These are phyloP conservation scores for Leishmania tarentolae DNA, from an alignment of 208 protist species.

Conservation along the genomic window DNA sequence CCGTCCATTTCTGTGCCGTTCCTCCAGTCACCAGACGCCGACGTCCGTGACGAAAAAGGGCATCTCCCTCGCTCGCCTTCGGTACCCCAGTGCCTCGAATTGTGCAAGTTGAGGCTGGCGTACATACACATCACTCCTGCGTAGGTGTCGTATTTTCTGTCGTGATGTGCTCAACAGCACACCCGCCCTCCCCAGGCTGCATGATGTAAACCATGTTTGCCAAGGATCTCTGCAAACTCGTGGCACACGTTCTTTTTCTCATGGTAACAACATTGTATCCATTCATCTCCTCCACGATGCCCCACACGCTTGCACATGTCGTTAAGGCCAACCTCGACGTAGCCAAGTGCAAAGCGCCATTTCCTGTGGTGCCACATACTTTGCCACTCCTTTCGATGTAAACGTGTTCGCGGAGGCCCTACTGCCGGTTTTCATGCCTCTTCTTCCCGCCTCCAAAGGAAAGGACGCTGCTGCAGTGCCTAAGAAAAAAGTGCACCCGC, in stretches of 20 bases:
- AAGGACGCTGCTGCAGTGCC: constrained; percentile 46
- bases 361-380: background rate
- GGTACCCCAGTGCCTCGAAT: background rate
- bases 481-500: constrained; percentile 72
- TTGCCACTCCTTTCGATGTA: background rate
- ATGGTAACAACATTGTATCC: background rate
- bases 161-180: background rate
- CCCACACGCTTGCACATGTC: background rate
- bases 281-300: background rate
- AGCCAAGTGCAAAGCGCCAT: background rate
- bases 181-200: background rate
- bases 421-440: constrained; percentile 13
- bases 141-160: background rate
- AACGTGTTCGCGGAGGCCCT: background rate
- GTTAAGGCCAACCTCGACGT: background rate
- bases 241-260: background rate
- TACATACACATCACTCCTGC: background rate
- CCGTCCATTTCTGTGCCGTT: background rate
- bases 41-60: background rate
- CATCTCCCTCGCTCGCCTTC: background rate
- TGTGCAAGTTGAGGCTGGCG: background rate
- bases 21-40: background rate
- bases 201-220: background rate
- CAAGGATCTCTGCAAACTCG: background rate
- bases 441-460: constrained; percentile 1